Base-by-base conservation (phyloP, 1,284 basidiomycete genomes). In the Bothia castanella region DNA sequence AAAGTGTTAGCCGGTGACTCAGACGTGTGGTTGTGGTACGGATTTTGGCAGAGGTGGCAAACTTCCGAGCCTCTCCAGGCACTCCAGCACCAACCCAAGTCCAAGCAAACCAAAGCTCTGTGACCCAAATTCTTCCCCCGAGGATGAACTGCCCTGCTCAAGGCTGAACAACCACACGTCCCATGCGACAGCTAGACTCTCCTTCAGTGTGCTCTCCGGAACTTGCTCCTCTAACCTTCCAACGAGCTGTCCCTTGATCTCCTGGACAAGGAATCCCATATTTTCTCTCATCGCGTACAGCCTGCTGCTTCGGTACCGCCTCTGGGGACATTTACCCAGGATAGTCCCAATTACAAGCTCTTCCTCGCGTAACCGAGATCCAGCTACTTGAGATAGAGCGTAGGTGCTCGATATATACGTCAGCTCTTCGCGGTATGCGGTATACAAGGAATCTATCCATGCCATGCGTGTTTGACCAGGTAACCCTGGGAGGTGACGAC, bases 331-430 rank as follows among this genome's bases (percentile, higher is more conserved):
- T 48, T 81, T 82, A 1, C 82, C 83, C 35, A 87, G 68, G 52
- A 91, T 90, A 0, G 83, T 83, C 14, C 87, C 86, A 9, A 83
- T 70, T 2, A 88, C 80, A 21, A 89, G 74, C 59, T 91, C 89
- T 47, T 85, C 83, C 60, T 90, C 89, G 6, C 75, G 67, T 30
- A 91, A 71, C 14, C 73, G 71, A 14, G 74, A 73, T 13, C 78
- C 81, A 4, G 79, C 74, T 13, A 74, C 70, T 45, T 79, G 76
- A 6, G 83, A 79, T 19, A 89, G 65, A 1, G 85, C 79, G 61
- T 87, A 85, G 1, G 82, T 85, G n/a, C 74, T 68, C 58, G 81
- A 79, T 45, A 89, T 83, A 62, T 85, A 88, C 25, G 73, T 67
- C 51, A 91, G 68, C 64, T 89, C 86, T 51, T 81, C 78, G 13